phyloP scores from a whole-genome alignment of 305 asterid species.

The Solanum hybrid region DNA sequence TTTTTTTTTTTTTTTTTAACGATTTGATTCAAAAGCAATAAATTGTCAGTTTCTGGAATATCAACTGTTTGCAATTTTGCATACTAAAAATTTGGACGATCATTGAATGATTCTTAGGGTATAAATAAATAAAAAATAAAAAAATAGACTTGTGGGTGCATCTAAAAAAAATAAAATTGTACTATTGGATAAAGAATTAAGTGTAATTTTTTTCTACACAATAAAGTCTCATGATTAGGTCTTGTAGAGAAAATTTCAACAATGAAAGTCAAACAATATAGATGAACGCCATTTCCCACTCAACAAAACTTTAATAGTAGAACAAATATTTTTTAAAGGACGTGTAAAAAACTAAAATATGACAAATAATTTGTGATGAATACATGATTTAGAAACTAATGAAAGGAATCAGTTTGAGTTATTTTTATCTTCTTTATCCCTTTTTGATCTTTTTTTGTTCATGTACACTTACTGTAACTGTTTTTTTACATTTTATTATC shows the following conservation, averaged over 20 bases:
- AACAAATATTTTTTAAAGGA: background rate
- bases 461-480: background rate
- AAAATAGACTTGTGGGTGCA: background rate
- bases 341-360: background rate
- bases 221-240: background rate
- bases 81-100: background rate
- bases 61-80: background rate
- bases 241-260: background rate
- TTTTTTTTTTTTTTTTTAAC: background rate
- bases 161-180: background rate
- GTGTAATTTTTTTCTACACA: background rate
- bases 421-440: background rate
- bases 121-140: too few relatives aligned
- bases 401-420: background rate
- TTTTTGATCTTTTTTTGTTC: background rate
- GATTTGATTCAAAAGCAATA: background rate
- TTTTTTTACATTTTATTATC: background rate
- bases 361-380: background rate
- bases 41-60: background rate
- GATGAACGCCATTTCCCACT: background rate
- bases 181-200: background rate
- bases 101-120: background rate
- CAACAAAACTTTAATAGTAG: background rate
- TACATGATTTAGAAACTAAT: background rate
- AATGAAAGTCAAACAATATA: background rate